These are phyloP conservation scores for Coniochaeta sp. DNA, from an alignment of 2,329 filamentous ascomycete genomes.

Conservation along the genomic window DNA sequence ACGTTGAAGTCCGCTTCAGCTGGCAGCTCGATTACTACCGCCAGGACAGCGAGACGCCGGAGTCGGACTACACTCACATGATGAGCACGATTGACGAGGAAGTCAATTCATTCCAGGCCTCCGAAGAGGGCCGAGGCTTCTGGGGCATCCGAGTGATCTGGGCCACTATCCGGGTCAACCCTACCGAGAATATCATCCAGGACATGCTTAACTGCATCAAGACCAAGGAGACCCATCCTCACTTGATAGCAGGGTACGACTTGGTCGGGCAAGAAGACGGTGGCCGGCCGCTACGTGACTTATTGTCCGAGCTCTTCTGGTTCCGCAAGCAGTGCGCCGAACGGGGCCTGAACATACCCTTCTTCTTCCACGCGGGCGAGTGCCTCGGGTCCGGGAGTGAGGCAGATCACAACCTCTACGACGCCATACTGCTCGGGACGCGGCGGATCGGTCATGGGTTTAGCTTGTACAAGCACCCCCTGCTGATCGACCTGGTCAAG, in stretches of 20 bases:
- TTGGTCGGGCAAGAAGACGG: slow-evolving; percentile 81
- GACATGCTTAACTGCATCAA: slow-evolving; percentile 84
- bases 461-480: slow-evolving; percentile 83
- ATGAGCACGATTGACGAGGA: slow-evolving; percentile 72
- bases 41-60: slow-evolving; percentile 55
- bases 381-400: slow-evolving; percentile 66
- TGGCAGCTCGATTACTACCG: slow-evolving; percentile 66
- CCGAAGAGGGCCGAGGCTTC: slow-evolving; percentile 66
- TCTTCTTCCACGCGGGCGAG: slow-evolving; percentile 94
- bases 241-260: slow-evolving; percentile 81
- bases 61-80: slow-evolving; percentile 61
- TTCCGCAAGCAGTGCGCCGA: slow-evolving; percentile 81
- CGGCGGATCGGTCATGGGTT: slow-evolving; percentile 86
- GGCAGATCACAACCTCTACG: slow-evolving; percentile 77
- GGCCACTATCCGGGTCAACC: slow-evolving; percentile 73
- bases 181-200: slow-evolving; percentile 58
- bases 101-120: slow-evolving; percentile 64
- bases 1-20: slow-evolving; percentile 72
- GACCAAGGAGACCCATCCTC: slow-evolving; percentile 70
- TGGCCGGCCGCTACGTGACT: slow-evolving; percentile 66
- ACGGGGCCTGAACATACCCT: slow-evolving; percentile 76
- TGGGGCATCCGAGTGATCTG: slow-evolving; percentile 83
- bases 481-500: slow-evolving; percentile 81
- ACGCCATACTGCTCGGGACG: slow-evolving; percentile 79
- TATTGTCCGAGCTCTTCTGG: slow-evolving; percentile 85